Conservation (phyloP, 2,329 filamentous ascomycete genomes). For the Teratosphaeria epicoccoides region DNA sequence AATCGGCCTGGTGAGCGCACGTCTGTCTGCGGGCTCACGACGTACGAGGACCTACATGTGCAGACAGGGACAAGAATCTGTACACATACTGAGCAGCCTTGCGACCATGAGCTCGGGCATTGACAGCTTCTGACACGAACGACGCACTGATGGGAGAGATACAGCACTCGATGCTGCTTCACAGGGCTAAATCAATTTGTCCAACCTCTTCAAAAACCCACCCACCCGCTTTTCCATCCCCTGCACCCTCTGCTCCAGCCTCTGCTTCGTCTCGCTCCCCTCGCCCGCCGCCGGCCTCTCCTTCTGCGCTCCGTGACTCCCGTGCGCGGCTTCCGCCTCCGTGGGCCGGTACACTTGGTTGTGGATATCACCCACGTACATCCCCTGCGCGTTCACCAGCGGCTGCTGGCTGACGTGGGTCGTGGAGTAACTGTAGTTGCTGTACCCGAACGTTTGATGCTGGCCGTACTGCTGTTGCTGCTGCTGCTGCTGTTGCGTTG, state of each 20-base stretch:
- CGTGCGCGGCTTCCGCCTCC: constrained; percentile 46
- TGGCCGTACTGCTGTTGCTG: constrained; percentile 26
- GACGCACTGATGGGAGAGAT: too few species aligned
- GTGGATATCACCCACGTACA: constrained; percentile 47
- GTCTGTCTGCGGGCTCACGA: too few species aligned
- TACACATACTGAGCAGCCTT: too few species aligned
- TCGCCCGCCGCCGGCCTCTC: constrained; percentile 1
- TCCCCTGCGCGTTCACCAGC: constrained; percentile 18
- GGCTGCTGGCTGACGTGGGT: constrained; percentile 20
- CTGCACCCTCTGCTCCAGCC: constrained; percentile 55
- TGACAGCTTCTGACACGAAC: too few species aligned
- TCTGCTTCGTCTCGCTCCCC: constrained; percentile 6
- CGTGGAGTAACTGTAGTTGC: constrained; percentile 41
- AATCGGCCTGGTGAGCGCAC: too few species aligned
- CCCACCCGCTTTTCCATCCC: constrained; percentile 59
- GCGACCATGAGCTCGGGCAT: too few species aligned
- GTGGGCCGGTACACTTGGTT: constrained; percentile 60
- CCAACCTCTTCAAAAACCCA: constrained; percentile 65
- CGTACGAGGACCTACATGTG: too few species aligned
- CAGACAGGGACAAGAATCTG: too few species aligned
- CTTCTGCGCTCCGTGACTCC: constrained; percentile 10
- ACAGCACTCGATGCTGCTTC: too few species aligned
- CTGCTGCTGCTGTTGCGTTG: constrained; percentile 16
- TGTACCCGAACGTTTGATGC: constrained; percentile 38
- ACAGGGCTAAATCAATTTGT: constrained; percentile 35